Evolutionary conservation across 768 basidiomycete genomes (phyloP), one percentile per base, ranked within the genome.

Genomic region (Tulasnella calospora): DNA sequence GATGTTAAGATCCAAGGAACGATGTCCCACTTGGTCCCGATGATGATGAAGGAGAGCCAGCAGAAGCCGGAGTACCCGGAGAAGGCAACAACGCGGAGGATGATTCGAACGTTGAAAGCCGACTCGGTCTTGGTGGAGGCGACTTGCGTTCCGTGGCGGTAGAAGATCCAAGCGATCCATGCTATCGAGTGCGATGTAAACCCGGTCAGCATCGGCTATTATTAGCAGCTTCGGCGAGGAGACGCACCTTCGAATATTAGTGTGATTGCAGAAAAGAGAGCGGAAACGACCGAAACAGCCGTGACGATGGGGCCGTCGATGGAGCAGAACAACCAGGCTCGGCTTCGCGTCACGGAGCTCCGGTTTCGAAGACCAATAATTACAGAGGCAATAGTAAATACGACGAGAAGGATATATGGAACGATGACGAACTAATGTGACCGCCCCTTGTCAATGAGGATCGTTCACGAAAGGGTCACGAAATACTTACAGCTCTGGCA

Each of bases 321-420:
- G 77, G 77, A 78, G 33, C 77, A 78, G 51, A 71, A 78, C 27
- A 78, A 46, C 61, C 71, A 78, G 23, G 36, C 21, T 30, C 69
- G 69, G 2, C 38, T 41, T 7, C 67, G 61, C 17, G 44, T 44
- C 21, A 71, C 46, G 40, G 27, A 0, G 27, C 40, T 41, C 12
- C 41, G 77, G 30, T 78, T 27, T 19, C 51, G 70, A 12, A 51
- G 41, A 36, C 77, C 46, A 30, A 78, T 67, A n/a, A 78, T 57
- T 30, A 67, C 36, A 9, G 77, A 33, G 10, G 69, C 61, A 30
- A 78, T 3, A 17, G 71, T 35, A 13, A 78, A 69, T 5, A 51
- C 21, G 36, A 71, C 27, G 10, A 78, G 44, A 44, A 78, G 69
- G 70, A 78, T 30, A 44, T 78, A 78, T 10, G 77, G 77, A 2